Base-by-base conservation (phyloP, 164 flowering plant genomes). In the Santalum album region DNA sequence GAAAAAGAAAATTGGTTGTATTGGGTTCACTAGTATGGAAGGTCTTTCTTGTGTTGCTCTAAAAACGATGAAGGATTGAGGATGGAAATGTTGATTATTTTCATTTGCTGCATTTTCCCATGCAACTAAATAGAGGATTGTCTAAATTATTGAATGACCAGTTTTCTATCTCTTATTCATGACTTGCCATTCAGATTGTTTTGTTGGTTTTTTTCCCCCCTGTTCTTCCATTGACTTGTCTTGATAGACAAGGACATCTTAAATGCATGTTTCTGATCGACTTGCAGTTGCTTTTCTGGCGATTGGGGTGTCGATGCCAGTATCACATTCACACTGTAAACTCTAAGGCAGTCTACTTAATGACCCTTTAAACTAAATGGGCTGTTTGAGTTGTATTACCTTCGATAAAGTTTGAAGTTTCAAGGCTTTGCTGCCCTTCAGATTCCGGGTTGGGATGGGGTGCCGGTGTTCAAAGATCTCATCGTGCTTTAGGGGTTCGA, bases 391-490 rank as follows among this genome's bases (percentile, higher is more conserved):
- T 18, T 52, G 17, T 43, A 14, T 18, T 18, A 38, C 25, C 7
- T 27, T 53, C 7, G 12, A 16, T 49, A 1, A 17, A 15, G 14
- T 26, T 35, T 38, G 40, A 49, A 53, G 36, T 22, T 19, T 36
- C 51, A n/a, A 47, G 53, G 26, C 15, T 52, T 52, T 49, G 27
- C 15, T 18, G 21, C 14, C 70, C 6, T 45, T 29, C 51, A 17
- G 49, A 35, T 60, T 65, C 20, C 57, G 25, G 42, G 20, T 23
- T 38, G 57, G 48, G 52, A 85, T 85, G 92, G 92, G 92, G 39
- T 78, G 92, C 61, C 53, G 55, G 44, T 75, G 71, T 64, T 85
- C 92, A 5, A 82, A 69, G 54, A 48, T 78, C 59, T 19, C 60
- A 1, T 55, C 47, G 0, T 82, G 89, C 56, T 83, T 83, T 32